phyloP scores from a whole-genome alignment of 2,329 filamentous ascomycete genomes.

The Juglanconis sp. region DNA sequence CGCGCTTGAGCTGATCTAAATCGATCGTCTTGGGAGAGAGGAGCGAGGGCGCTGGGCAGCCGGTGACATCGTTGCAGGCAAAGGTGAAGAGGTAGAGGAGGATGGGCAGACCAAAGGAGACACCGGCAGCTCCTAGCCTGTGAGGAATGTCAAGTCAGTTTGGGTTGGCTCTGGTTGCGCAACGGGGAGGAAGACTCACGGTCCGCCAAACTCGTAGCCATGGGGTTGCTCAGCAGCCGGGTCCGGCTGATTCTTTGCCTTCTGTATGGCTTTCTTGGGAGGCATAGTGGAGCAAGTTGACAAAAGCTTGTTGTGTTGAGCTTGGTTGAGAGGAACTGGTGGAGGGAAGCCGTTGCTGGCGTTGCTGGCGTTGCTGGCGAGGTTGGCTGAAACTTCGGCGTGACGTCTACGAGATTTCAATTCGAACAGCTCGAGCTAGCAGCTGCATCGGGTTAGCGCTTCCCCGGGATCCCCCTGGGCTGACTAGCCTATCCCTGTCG shows the following conservation, averaged over 20 bases:
- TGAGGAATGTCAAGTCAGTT: background rate
- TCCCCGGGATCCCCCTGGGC: background rate
- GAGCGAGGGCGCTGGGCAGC: constrained; percentile 82
- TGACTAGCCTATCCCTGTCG: background rate
- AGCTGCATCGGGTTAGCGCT: background rate
- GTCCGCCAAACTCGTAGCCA: constrained; percentile 51
- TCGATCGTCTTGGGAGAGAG: constrained; percentile 70
- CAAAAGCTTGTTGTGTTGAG: background rate
- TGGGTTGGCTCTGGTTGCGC: background rate
- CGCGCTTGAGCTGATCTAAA: constrained; percentile 68
- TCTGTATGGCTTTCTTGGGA: constrained; percentile 9
- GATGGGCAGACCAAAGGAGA: constrained; percentile 77
- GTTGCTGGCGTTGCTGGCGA: background rate
- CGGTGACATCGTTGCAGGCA: constrained; percentile 86
- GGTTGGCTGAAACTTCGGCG: background rate
- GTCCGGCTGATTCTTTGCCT: constrained; percentile 19
- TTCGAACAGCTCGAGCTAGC: background rate
- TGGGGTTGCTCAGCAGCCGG: constrained; percentile 30
- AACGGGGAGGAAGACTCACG: constrained; percentile 34
- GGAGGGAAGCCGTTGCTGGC: background rate
- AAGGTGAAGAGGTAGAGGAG: constrained; percentile 79
- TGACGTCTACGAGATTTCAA: background rate
- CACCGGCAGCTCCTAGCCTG: constrained; percentile 71
- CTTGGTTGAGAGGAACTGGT: background rate
- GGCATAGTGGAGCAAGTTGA: constrained; percentile 1